Evolutionary conservation across 805 yeast genomes (phyloP).

Genomic region (Candida ovalis): DNA sequence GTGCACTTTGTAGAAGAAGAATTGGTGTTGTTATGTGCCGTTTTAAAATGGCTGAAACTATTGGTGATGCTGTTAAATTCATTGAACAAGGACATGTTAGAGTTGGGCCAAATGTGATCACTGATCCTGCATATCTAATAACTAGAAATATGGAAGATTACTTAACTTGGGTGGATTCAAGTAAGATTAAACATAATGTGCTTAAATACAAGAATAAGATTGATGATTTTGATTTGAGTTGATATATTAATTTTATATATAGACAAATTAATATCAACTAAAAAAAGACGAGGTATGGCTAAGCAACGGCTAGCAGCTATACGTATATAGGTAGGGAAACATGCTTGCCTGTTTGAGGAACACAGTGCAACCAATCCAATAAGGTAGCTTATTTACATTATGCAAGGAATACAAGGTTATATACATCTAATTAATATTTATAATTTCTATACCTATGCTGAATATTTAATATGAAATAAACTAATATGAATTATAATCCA

Average conservation of each 20-base stretch:
- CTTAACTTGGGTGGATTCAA: conserved; percentile 94
- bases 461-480: no score
- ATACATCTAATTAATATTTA: no score
- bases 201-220: conserved; percentile 79
- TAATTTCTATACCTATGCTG: no score
- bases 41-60: conserved; percentile 86
- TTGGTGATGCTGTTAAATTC: conserved; percentile 84
- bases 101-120: conserved; percentile 92
- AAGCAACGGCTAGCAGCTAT: no score
- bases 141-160: conserved; percentile 95
- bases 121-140: conserved; percentile 93
- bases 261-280: not conserved
- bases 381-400: no score
- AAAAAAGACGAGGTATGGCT: no score
- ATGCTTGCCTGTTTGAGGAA: no score
- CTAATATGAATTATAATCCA: no score
- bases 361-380: no score
- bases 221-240: conserved; percentile 54
- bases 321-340: no score
- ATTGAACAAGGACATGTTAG: conserved; percentile 97
- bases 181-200: conserved; percentile 87
- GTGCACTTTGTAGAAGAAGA: conserved; percentile 88
- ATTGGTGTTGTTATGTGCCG: conserved; percentile 94
- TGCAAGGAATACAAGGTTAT: no score
- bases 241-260: conserved; percentile 1